Conservation (phyloP, 805 yeast genomes). For the Candida succiphila region DNA sequence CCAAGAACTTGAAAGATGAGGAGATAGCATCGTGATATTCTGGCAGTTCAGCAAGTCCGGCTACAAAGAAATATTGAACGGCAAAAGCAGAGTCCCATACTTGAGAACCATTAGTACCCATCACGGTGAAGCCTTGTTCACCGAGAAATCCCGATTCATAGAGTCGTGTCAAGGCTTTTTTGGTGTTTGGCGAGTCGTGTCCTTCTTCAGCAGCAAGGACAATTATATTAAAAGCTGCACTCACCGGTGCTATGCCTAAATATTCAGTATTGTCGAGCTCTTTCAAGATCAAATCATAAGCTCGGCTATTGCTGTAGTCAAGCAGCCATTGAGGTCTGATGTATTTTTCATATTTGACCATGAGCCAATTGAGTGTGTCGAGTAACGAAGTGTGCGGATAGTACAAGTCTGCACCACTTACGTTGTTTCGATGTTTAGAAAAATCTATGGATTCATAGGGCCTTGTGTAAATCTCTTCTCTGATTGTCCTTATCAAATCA, state of each 20-base stretch:
- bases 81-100: conserved; percentile 95
- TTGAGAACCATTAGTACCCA: conserved; percentile 97
- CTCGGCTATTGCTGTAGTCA: conserved; percentile 36
- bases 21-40: conserved; percentile 55
- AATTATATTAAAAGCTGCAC: conserved; percentile 72
- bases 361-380: conserved; percentile 46
- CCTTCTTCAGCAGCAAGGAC: conserved; percentile 70
- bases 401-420: conserved; percentile 86
- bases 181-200: conserved; percentile 47
- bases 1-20: conserved; percentile 60
- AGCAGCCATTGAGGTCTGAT: conserved; percentile 72
- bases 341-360: conserved; percentile 58
- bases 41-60: conserved; percentile 66
- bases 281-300: conserved; percentile 56
- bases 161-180: conserved; percentile 45
- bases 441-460: conserved; percentile 66
- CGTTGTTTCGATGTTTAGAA: conserved; percentile 61
- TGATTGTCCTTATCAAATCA: conserved; percentile 52
- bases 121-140: conserved; percentile 81
- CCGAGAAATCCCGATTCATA: conserved; percentile 78
- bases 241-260: conserved; percentile 89
- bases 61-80: conserved; percentile 69
- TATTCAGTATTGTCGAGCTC: conserved; percentile 73
- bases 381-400: conserved; percentile 79
- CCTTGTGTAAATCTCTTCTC: conserved; percentile 67